Evolutionary conservation across 441 rosid species (phyloP).

Genomic region (Rhodomyrtus psidioides): DNA sequence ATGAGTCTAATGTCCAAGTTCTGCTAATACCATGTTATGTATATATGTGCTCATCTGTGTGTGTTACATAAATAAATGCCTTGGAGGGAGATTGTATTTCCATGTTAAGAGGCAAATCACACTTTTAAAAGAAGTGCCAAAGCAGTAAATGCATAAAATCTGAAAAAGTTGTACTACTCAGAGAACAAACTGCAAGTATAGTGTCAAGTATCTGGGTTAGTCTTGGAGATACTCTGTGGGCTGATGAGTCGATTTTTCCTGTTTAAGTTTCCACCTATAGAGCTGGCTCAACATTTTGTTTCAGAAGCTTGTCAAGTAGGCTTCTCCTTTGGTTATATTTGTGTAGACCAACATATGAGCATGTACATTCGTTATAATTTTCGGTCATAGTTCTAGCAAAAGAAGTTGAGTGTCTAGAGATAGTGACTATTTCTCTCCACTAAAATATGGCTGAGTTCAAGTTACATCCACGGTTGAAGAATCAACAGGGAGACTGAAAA

Average conservation of each 20-base stretch:
- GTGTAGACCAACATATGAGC: not conserved
- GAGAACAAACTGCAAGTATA: not conserved
- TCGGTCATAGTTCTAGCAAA: not conserved
- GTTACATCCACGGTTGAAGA: not conserved
- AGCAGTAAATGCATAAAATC: not conserved
- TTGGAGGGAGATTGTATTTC: not conserved
- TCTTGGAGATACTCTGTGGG: not conserved
- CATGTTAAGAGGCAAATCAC: not conserved
- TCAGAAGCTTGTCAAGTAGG: not conserved
- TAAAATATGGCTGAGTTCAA: not conserved
- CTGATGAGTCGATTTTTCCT: not conserved
- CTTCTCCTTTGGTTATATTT: not conserved
- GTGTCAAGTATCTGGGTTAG: not conserved
- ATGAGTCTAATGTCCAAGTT: not conserved
- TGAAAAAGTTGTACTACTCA: not conserved
- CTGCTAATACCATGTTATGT: not conserved
- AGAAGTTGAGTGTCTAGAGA: not conserved
- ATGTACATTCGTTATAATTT: not conserved
- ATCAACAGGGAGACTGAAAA: not conserved
- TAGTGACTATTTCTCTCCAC: not conserved
- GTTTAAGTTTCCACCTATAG: not conserved
- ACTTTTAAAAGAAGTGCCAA: not conserved
- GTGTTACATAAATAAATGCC: too few species aligned
- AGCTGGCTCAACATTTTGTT: not conserved
- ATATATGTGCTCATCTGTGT: not conserved